Evolutionary conservation across 192 early-diverging fungal species (phyloP), one percentile per base, ranked within the genome.

Genomic region (Allomyces arbusculus): DNA sequence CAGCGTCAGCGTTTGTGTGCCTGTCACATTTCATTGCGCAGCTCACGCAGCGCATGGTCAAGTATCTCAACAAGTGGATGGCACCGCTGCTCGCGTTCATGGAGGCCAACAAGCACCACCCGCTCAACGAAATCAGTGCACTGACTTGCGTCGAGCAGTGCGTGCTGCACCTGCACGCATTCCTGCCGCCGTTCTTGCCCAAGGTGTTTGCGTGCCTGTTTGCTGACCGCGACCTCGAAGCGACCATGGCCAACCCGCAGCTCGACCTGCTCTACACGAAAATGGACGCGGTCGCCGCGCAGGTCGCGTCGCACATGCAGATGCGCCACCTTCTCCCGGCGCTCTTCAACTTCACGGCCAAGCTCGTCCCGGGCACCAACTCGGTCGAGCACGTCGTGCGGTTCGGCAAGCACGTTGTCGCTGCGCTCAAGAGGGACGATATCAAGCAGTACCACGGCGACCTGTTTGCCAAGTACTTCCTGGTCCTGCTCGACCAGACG

Each of bases 401-500:
- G 26, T 76, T 96, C 66, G 79, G 84, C 23, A 79, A 80, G n/a
- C 77, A 82, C 65, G 76, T 86, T 1, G 81, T 89, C 45, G 68
- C 71, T 0, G 72, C 84, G 24, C 78, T 94, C 79, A 73, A 84
- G 28, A 78, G 83, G 26, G 74, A 76, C 62, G 76, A 80, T 23
- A 73, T 96, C 66, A 71, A 78, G n/a, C 76, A 83, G 67, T 82
- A 84, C 74, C 82, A 87, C 73, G 88, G 81, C 62, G 86, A 86
- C 23, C 74, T 94, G 67, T 88, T 92, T n/a, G 20, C 12, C 82
- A 87, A 89, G 72, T 87, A 94, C 73, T 94, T 94, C 77, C 72
- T 94, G 65, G 63, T 76, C 3, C 16, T 67, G 12, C 77, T 82
- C 55, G 81, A 79, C 63, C 76, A 71, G 50, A 20, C 71, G 77